Percentiles rank a stretch among this genome's conserved stretches.
Evolutionary conservation across 208 protist species (phyloP).

Genomic region (Balamuthia mandrillaris): DNA sequence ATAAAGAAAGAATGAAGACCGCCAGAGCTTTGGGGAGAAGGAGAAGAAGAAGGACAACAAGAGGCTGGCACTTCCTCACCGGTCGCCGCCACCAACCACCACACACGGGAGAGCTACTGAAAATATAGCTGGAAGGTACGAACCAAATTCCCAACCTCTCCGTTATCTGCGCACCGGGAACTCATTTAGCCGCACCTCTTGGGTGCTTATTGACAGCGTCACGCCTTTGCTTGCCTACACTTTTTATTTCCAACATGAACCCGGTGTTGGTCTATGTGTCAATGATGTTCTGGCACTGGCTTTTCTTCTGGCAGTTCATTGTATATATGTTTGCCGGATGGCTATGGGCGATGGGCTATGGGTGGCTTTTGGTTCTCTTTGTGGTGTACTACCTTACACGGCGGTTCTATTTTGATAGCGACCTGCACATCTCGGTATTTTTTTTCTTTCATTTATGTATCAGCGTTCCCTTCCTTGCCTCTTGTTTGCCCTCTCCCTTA

Average conservation of each 20-base stretch:
- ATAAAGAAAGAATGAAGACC: background rate
- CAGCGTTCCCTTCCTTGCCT: background rate
- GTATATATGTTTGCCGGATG: background rate
- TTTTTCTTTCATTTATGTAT: background rate
- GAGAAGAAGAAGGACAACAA: background rate
- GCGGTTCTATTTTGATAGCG: background rate
- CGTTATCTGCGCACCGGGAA: background rate
- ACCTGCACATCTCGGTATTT: background rate
- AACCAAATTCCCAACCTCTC: background rate
- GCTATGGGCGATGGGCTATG: background rate
- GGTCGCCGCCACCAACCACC: background rate
- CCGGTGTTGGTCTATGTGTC: background rate
- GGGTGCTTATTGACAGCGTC: no score
- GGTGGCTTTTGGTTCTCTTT: background rate
- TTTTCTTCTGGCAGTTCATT: slow-evolving; percentile 13
- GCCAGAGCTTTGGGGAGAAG: background rate
- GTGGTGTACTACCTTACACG: background rate
- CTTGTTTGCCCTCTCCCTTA: background rate
- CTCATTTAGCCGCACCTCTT: background rate
- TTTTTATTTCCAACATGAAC: no score
- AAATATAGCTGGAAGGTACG: background rate
- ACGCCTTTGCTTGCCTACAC: no score
- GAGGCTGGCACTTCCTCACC: background rate
- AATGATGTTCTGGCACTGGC: background rate
- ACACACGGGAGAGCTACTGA: background rate